Percentiles rank a stretch among this genome's conserved stretches.
phyloP scores from a whole-genome alignment of 441 rosid genomes.

The Cnidoscolus chayamansa region DNA sequence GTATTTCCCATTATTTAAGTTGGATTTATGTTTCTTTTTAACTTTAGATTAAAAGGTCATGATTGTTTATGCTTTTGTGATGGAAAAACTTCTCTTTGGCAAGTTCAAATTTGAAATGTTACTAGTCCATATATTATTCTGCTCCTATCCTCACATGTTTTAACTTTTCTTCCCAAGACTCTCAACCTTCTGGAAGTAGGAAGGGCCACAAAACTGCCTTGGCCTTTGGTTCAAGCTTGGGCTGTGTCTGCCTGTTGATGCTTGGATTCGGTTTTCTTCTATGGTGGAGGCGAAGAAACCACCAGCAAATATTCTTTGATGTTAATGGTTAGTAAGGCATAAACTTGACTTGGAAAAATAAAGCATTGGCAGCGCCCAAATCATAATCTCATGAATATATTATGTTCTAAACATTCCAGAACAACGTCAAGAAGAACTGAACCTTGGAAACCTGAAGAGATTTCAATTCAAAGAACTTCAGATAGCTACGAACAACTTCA shows the following conservation, averaged over 20 bases:
- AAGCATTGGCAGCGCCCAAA: neutral
- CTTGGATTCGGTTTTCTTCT: conserved; percentile 64
- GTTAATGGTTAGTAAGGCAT: conserved; percentile 54
- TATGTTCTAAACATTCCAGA: conserved; percentile 37
- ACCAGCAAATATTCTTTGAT: conserved; percentile 82
- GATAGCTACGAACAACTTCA: conserved; percentile 73
- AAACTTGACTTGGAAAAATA: neutral
- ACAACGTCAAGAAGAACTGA: conserved; percentile 55
- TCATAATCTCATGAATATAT: neutral
- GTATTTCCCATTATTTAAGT: neutral
- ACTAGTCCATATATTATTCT: neutral
- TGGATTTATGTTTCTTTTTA: conserved; percentile 17
- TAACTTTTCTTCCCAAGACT: conserved; percentile 32
- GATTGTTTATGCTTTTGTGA: conserved; percentile 7
- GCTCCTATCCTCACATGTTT: conserved; percentile 16
- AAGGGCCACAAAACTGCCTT: conserved; percentile 61
- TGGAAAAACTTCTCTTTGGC: neutral
- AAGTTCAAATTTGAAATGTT: conserved; percentile 3
- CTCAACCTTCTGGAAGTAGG: conserved; percentile 38
- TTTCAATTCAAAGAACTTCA: conserved; percentile 84
- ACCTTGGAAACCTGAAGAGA: conserved; percentile 75
- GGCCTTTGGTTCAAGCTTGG: conserved; percentile 65
- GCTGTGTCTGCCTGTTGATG: conserved; percentile 62
- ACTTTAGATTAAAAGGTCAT: conserved; percentile 19
- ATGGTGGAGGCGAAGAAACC: conserved; percentile 76